phyloP scores from a whole-genome alignment of 495 filamentous ascomycete species.

The Sordaria brevicollis region DNA sequence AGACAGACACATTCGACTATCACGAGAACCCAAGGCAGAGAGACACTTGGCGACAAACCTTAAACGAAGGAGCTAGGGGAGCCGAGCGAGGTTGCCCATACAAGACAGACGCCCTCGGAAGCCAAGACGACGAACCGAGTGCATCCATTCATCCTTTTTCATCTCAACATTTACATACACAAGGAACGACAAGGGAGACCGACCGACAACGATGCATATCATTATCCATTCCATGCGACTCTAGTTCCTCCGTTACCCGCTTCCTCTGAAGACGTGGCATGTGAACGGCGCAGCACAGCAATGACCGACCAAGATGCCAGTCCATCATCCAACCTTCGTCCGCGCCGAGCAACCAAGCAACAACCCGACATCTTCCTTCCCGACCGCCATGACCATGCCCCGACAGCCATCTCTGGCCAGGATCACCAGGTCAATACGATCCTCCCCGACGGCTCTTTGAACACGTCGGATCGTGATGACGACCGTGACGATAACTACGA shows the following conservation, averaged over 20 bases:
- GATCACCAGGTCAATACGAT: slow-evolving; percentile 5
- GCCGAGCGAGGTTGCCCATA: neutral
- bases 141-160: neutral
- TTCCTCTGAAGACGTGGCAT: slow-evolving; percentile 1
- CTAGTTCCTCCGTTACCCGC: neutral
- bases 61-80: neutral
- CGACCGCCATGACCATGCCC: slow-evolving; percentile 6
- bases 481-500: neutral
- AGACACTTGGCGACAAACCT: neutral
- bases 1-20: neutral
- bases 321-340: slow-evolving; percentile 10
- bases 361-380: slow-evolving; percentile 4
- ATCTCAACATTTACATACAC: neutral
- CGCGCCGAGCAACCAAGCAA: slow-evolving; percentile 11
- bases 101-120: neutral
- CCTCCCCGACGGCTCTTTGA: neutral
- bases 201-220: neutral
- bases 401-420: neutral
- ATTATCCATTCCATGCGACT: neutral
- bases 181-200: neutral
- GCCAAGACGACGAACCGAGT: neutral
- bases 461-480: neutral
- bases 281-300: slow-evolving; percentile 6
- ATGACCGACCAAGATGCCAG: slow-evolving; percentile 20
- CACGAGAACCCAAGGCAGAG: neutral